Evolutionary conservation across 1,284 basidiomycete species (phyloP), one percentile per base, ranked within the genome.

Genomic region (Leccinum pseudoinsigne): DNA sequence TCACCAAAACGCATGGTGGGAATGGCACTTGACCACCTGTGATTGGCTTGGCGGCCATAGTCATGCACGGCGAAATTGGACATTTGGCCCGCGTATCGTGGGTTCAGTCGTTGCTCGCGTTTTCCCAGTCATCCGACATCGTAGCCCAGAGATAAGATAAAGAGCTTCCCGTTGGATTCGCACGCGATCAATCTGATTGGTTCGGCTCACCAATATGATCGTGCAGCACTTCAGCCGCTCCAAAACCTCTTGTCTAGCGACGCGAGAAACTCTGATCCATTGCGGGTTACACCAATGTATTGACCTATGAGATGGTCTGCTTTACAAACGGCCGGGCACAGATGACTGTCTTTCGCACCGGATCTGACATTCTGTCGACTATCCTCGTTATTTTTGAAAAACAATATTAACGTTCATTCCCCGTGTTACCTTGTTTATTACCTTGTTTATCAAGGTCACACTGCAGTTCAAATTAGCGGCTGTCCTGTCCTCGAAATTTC

Each of bases 351-450:
- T 26, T 40, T 56, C 61, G 38, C 61, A 56, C 45, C 26, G 31
- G 18, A 40, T 31, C 59, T 60, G 28, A 36, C 59, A 34, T 12
- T 4, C 26, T 21, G n/a, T 11, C 16, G 8, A 12, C 28, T 9
- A 11, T 9, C 38, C 12, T n/a, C 14, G 42, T 14, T 60, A 64
- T 61, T 63, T 50, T 61, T 5, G 11, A 18, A 38, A 10, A 31
- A 21, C 26, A 28, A 45, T 9, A 4, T 45, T 18, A 28, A 45
- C n/a, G n/a, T 18, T 45, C 42, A 8, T 62, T 21, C 36, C 36
- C 31, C 23, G 31, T 18, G 21, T 28, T 28, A 28, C 26, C 28
- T 28, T 28, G 28, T 28, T 28, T 28, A 28, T 31, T 31, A 31
- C 28, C 28, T 31, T 31, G 31, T 31, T 31, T 31, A 31, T 31